phyloP scores from a whole-genome alignment of 306 rosid species.

The Erythrophleum fordii region DNA sequence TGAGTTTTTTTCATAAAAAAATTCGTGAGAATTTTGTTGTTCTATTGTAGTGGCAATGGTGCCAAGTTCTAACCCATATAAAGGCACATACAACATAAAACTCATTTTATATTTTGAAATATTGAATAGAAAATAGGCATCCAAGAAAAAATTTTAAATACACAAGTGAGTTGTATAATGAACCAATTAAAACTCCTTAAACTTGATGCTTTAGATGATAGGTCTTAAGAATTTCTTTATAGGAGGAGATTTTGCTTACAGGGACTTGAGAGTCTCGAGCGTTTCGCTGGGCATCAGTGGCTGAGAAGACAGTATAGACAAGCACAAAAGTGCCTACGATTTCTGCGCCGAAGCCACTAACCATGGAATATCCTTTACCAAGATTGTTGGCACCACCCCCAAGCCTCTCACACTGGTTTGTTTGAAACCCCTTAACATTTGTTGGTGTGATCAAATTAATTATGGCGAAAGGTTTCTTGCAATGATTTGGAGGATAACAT shows the following conservation, averaged over 20 bases:
- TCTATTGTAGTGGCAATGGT: no score
- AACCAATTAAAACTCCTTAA: no score
- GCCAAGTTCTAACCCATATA: background rate
- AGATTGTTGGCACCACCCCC: background rate
- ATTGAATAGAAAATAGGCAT: no score
- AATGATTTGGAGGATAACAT: constrained; percentile 34
- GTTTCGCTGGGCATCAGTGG: background rate
- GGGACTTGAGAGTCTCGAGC: background rate
- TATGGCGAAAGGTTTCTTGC: constrained; percentile 17
- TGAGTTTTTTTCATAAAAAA: no score
- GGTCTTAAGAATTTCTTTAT: no score
- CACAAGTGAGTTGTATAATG: no score
- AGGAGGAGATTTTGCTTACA: background rate
- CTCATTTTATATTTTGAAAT: no score
- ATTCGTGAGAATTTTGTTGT: no score
- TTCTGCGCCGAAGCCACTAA: background rate
- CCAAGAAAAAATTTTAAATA: no score
- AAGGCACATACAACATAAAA: no score
- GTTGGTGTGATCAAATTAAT: constrained; percentile 17
- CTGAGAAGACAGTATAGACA: background rate
- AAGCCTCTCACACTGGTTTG: background rate
- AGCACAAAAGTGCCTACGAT: background rate
- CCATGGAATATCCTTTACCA: background rate
- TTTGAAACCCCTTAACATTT: background rate
- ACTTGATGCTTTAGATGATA: no score